Evolutionary conservation across 2,329 filamentous ascomycete species (phyloP).

Genomic region (Bipolaris cookei): DNA sequence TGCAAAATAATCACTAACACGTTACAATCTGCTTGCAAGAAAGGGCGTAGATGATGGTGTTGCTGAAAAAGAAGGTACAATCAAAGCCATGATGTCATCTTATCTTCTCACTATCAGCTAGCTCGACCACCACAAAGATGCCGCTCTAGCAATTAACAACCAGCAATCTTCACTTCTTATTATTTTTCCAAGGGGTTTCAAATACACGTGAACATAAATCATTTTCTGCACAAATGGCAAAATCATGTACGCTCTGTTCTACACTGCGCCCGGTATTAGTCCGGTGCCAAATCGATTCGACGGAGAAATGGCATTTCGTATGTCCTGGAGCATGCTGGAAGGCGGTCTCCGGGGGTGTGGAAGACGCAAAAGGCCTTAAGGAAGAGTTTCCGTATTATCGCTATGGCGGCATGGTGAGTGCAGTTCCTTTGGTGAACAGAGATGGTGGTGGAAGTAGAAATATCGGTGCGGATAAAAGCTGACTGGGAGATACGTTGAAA

Average conservation of each 20-base stretch:
- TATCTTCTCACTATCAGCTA: background rate
- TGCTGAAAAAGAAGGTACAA: background rate
- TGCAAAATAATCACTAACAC: background rate
- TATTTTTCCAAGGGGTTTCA: too few relatives aligned
- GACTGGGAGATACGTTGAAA: conserved; percentile 8
- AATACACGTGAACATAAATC: too few relatives aligned
- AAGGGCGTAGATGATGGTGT: background rate
- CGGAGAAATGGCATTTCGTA: conserved; percentile 52
- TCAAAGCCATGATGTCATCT: conserved; percentile 21
- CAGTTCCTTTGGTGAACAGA: background rate
- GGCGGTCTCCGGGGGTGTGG: conserved; percentile 52
- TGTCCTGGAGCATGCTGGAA: conserved; percentile 54
- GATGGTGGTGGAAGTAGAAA: background rate
- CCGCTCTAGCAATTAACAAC: background rate
- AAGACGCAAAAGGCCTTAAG: conserved; percentile 45
- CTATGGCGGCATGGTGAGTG: conserved; percentile 43
- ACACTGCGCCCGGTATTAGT: conserved; percentile 50
- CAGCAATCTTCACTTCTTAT: too few relatives aligned
- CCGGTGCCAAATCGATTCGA: conserved; percentile 53
- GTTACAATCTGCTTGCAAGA: background rate
- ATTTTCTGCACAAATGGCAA: conserved; percentile 27
- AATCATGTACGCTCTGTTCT: conserved; percentile 52
- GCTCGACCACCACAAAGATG: background rate
- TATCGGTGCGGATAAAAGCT: background rate
- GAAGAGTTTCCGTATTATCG: conserved; percentile 28